Conservation (phyloP, 257 asterid genomes). For the Solanum chmielewskii region DNA sequence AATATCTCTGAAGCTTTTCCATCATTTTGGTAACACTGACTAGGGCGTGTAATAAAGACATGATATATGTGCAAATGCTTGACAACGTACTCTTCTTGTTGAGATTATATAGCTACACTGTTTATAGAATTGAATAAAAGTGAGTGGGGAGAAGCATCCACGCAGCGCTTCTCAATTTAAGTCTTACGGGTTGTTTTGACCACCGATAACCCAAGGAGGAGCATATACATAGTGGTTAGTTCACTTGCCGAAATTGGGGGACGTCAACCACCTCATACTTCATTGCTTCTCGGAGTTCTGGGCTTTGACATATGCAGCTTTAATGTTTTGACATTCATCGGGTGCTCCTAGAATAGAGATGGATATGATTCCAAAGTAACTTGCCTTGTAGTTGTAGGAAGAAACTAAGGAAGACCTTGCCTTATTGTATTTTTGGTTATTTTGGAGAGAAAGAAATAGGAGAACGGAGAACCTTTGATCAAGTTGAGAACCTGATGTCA, state of each 20-base stretch:
- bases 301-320: not conserved
- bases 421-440: not conserved
- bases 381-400: not conserved
- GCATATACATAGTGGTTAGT: not conserved
- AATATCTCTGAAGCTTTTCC: not conserved
- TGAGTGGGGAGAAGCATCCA: not conserved
- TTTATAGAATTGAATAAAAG: not conserved
- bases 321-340: not conserved
- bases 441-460: not conserved
- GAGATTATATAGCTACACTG: not conserved
- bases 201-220: not conserved
- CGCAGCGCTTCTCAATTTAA: not conserved
- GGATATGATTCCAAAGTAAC: not conserved
- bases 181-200: not conserved
- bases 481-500: not conserved
- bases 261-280: not conserved
- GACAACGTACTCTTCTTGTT: not conserved
- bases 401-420: not conserved
- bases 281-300: not conserved
- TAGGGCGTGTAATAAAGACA: not conserved
- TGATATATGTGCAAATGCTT: not conserved
- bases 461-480: not conserved
- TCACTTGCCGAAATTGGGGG: not conserved
- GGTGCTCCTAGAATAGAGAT: not conserved
- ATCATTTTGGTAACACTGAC: not conserved